phyloP scores from a whole-genome alignment of 164 flowering plant species.

The Paratinospora sagittata region DNA sequence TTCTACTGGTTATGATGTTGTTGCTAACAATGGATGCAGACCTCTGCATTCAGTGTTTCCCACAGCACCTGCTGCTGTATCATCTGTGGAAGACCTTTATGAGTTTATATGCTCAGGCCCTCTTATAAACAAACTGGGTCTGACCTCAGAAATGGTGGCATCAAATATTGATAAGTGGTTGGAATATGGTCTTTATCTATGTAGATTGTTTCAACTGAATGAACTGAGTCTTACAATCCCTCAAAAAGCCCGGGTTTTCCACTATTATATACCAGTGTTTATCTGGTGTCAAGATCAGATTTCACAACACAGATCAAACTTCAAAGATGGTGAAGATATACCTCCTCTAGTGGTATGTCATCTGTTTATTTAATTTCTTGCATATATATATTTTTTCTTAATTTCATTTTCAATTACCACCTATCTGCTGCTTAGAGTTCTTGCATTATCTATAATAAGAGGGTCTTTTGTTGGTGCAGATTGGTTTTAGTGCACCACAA shows the following conservation, averaged over 20 bases:
- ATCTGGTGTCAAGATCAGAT: slow-evolving; percentile 94
- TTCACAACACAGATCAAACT: slow-evolving; percentile 50
- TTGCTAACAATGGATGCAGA: slow-evolving; percentile 19
- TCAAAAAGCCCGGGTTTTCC: slow-evolving; percentile 76
- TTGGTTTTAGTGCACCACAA: slow-evolving; percentile 99
- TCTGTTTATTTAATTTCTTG: not conserved
- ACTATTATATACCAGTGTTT: slow-evolving; percentile 90
- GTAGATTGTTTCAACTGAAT: slow-evolving; percentile 63
- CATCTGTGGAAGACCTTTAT: slow-evolving; percentile 73
- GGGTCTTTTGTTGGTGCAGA: slow-evolving; percentile 40
- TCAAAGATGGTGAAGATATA: slow-evolving; percentile 62
- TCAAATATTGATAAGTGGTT: slow-evolving; percentile 78
- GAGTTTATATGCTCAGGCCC: slow-evolving; percentile 85
- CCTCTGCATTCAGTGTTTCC: slow-evolving; percentile 42
- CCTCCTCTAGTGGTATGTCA: slow-evolving; percentile 86
- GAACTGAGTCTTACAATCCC: slow-evolving; percentile 50
- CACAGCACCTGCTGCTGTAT: slow-evolving; percentile 43
- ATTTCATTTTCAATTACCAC: not conserved
- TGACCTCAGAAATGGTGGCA: slow-evolving; percentile 53
- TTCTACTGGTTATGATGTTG: slow-evolving; percentile 14
- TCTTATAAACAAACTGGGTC: slow-evolving; percentile 47
- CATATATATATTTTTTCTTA: not conserved
- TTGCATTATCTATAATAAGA: not conserved
- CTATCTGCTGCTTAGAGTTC: not conserved
- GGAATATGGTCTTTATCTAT: slow-evolving; percentile 44